phyloP scores from a whole-genome alignment of 2,329 filamentous ascomycete species.

The Raffaelea ambrosiae region DNA sequence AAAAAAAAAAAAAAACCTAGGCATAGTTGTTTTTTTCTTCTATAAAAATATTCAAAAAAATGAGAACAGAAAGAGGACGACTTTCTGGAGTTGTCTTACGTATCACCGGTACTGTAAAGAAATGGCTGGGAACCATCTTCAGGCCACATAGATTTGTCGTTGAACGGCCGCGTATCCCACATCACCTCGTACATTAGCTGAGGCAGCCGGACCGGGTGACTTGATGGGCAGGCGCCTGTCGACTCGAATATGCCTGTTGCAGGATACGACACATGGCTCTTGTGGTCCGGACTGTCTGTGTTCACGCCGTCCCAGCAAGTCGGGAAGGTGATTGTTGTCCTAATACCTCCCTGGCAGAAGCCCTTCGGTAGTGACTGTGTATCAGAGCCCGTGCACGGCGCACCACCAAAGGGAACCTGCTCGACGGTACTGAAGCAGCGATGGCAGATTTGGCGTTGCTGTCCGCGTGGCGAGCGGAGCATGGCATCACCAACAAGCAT shows the following conservation, averaged over 20 bases:
- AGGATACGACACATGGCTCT: constrained; percentile 36
- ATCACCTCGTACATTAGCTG: constrained; percentile 39
- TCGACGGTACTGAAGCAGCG: constrained; percentile 16
- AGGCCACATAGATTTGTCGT: constrained; percentile 24
- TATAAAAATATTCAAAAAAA: too few species aligned
- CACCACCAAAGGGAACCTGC: constrained; percentile 12
- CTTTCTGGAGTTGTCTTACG: constrained; percentile 1
- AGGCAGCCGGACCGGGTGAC: constrained; percentile 32
- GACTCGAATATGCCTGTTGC: constrained; percentile 19
- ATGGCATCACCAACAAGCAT: constrained; percentile 25
- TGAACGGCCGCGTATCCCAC: constrained; percentile 30
- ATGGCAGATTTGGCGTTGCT: constrained; percentile 17
- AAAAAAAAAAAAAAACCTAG: too few species aligned
- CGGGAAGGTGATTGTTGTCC: constrained; percentile 33
- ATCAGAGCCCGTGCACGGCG: constrained; percentile 15
- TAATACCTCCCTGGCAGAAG: constrained; percentile 29
- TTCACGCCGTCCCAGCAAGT: constrained; percentile 45
- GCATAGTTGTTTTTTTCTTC: too few species aligned
- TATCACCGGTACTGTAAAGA: constrained; percentile 14
- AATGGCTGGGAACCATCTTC: constrained; percentile 21
- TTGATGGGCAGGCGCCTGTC: constrained; percentile 25
- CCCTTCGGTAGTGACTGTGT: constrained; percentile 28
- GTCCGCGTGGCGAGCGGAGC: constrained; percentile 11
- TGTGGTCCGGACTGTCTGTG: constrained; percentile 34
- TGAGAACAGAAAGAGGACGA: too few species aligned